These are phyloP conservation scores for Globisporangium megalacanthum DNA, from an alignment of 352 stramenopile species.

Conservation along the genomic window DNA sequence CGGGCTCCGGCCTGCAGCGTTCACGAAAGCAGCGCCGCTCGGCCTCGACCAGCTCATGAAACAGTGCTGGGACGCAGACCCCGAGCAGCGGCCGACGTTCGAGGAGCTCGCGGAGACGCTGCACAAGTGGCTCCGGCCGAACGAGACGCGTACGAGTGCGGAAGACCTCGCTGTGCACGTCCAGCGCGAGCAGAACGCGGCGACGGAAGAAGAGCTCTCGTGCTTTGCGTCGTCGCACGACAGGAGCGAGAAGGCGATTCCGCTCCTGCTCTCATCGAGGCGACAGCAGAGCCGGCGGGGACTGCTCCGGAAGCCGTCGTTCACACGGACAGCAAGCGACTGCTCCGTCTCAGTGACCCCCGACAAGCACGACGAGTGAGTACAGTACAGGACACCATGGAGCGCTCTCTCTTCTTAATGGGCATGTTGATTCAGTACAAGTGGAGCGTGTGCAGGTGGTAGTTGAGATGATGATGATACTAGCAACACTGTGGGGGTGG, in stretches of 20 bases:
- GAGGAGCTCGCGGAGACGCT: slow-evolving; percentile 54
- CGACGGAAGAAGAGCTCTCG: slow-evolving; percentile 39
- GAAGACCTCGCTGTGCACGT: slow-evolving; percentile 51
- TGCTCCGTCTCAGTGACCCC: neutral
- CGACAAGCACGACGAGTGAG: no score
- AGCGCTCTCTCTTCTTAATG: no score
- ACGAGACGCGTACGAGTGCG: slow-evolving; percentile 9
- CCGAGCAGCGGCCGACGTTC: slow-evolving; percentile 61
- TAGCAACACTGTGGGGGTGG: no score
- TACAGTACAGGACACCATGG: no score
- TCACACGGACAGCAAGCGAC: slow-evolving; percentile 4
- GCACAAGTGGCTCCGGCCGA: slow-evolving; percentile 40
- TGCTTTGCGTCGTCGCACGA: slow-evolving; percentile 63
- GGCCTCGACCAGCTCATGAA: slow-evolving; percentile 67
- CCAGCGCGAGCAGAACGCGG: slow-evolving; percentile 37
- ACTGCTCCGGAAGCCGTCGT: slow-evolving; percentile 11
- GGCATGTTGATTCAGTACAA: no score
- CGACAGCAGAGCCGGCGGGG: slow-evolving; percentile 15
- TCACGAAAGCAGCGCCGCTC: slow-evolving; percentile 42
- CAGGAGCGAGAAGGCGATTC: slow-evolving; percentile 53
- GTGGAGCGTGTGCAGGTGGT: neutral
- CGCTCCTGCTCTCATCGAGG: slow-evolving; percentile 43
- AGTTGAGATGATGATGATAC: neutral
- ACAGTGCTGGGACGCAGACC: slow-evolving; percentile 67
- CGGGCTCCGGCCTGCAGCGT: slow-evolving; percentile 44